These are phyloP conservation scores for Lactarius tabidus DNA, from an alignment of 768 basidiomycete genomes.

Conservation along the genomic window DNA sequence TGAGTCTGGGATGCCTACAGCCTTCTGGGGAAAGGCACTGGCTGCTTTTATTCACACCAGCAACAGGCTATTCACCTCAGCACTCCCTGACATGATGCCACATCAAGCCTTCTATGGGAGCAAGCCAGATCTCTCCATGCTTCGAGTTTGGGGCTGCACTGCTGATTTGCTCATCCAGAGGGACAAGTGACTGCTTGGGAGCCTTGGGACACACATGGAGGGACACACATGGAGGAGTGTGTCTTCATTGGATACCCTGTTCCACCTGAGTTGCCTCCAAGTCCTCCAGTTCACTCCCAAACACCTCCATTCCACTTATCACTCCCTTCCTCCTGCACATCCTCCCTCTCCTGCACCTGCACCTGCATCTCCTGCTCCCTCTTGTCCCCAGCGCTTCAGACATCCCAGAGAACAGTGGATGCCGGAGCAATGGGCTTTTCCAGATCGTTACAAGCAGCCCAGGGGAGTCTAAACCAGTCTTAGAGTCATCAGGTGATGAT, in stretches of 20 bases:
- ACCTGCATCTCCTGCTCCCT: not conserved
- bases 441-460: not conserved
- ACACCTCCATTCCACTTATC: not conserved
- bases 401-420: not conserved
- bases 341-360: not conserved
- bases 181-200: slow-evolving; percentile 20
- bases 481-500: not conserved
- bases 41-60: not conserved
- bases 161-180: not conserved
- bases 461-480: not conserved
- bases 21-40: not conserved
- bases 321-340: not conserved
- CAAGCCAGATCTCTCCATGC: not conserved
- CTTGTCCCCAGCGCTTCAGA: not conserved
- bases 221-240: slow-evolving; percentile 33
- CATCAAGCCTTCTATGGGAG: not conserved
- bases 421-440: not conserved
- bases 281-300: not conserved
- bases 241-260: slow-evolving; percentile 37
- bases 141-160: not conserved
- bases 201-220: slow-evolving; percentile 24
- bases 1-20: not conserved
- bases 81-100: not conserved
- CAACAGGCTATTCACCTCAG: not conserved
- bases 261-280: not conserved